phyloP scores from a whole-genome alignment of 495 filamentous ascomycete species.

The Delitschia confertaspora region DNA sequence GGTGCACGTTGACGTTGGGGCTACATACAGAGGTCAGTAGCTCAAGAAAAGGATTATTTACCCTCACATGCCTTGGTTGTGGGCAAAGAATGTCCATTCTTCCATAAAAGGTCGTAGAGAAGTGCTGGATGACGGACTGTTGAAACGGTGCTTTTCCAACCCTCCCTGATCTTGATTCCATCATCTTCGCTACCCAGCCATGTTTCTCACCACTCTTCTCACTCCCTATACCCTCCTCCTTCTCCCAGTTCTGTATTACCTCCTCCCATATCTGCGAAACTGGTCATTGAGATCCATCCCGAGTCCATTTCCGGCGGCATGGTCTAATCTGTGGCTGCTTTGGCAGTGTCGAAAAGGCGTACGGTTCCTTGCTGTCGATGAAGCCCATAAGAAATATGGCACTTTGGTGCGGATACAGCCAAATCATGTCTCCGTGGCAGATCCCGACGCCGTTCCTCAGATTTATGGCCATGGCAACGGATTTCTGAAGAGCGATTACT shows the following conservation, averaged over 20 bases:
- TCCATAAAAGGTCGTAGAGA: no score
- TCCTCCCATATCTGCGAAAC: conserved; percentile 62
- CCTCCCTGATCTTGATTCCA: no score
- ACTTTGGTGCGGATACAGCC: conserved; percentile 53
- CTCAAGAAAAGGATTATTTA: no score
- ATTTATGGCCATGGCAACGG: conserved; percentile 48
- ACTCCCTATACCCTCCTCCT: conserved; percentile 51
- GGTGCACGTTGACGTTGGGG: no score
- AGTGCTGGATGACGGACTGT: no score
- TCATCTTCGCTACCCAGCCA: conserved; percentile 13
- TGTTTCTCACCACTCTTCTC: conserved; percentile 44
- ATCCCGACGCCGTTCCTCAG: conserved; percentile 46
- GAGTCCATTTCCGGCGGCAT: conserved; percentile 57
- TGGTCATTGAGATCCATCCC: conserved; percentile 57
- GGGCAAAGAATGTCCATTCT: no score
- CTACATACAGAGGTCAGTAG: no score
- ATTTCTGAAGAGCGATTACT: conserved; percentile 54
- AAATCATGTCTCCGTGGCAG: conserved; percentile 51
- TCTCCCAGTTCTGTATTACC: conserved; percentile 50
- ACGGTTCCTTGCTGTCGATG: conserved; percentile 59
- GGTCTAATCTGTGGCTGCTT: conserved; percentile 73
- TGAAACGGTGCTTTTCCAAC: no score
- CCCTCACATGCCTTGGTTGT: no score
- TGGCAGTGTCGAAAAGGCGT: conserved; percentile 56
- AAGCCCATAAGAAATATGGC: conserved; percentile 62